These are phyloP conservation scores for Chalara sp. DNA, from an alignment of 2,329 filamentous ascomycete species.

Conservation along the genomic window DNA sequence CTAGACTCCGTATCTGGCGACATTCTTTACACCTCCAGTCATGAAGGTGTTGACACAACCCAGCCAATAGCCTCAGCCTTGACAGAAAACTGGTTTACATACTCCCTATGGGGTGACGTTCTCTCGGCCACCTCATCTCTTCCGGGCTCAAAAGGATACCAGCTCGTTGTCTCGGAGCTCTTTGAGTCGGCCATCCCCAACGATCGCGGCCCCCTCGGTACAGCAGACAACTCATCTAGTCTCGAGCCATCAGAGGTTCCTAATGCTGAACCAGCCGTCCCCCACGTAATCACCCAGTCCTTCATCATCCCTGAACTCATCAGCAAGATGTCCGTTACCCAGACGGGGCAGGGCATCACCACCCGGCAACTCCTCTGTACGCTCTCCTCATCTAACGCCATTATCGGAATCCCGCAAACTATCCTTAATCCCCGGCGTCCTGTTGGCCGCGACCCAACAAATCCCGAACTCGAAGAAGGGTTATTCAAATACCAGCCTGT, in stretches of 20 bases:
- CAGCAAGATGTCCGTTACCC: conserved; percentile 71
- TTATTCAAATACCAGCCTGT: conserved; percentile 68
- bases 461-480: conserved; percentile 77
- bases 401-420: conserved; percentile 72
- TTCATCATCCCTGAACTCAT: conserved; percentile 79
- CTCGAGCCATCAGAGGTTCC: conserved; percentile 56
- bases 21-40: conserved; percentile 63
- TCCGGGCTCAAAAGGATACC: conserved; percentile 70
- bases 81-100: conserved; percentile 93
- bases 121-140: conserved; percentile 47
- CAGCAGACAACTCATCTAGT: conserved; percentile 69
- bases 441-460: conserved; percentile 73
- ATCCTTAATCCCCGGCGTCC: conserved; percentile 82
- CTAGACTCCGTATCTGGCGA: conserved; percentile 82
- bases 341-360: conserved; percentile 88
- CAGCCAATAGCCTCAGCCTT: conserved; percentile 72
- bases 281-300: conserved; percentile 71
- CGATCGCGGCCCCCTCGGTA: conserved; percentile 72
- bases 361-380: conserved; percentile 75
- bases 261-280: conserved; percentile 48
- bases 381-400: conserved; percentile 63
- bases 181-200: conserved; percentile 82
- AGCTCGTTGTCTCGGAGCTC: conserved; percentile 79
- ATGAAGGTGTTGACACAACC: conserved; percentile 65
- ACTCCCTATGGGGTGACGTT: conserved; percentile 65